phyloP scores from a whole-genome alignment of 768 basidiomycete species.

The Cyathus striatus region DNA sequence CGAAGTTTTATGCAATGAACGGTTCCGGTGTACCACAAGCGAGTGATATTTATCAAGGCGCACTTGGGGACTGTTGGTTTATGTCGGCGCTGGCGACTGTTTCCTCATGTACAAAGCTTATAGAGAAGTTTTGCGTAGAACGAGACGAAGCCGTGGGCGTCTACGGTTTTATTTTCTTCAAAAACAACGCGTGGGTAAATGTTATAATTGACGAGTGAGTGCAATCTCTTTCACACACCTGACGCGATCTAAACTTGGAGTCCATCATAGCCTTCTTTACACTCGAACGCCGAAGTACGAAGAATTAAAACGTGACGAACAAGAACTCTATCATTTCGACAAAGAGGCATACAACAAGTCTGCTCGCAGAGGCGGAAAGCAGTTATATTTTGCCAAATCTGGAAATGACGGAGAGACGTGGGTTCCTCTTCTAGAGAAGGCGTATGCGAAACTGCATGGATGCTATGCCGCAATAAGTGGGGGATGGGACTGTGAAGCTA shows the following conservation, averaged over 20 bases:
- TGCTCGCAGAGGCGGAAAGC: constrained; percentile 41
- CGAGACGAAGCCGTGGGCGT: constrained; percentile 48
- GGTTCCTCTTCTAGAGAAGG: constrained; percentile 55
- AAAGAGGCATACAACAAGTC: constrained; percentile 38
- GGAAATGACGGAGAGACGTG: constrained; percentile 46
- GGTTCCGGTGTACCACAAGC: constrained; percentile 10
- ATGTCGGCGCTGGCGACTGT: constrained; percentile 34
- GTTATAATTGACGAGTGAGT: constrained; percentile 56
- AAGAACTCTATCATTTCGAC: constrained; percentile 44
- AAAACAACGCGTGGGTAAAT: constrained; percentile 45
- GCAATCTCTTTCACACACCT: too few species aligned
- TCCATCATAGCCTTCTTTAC: constrained; percentile 35
- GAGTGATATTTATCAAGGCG: constrained; percentile 46
- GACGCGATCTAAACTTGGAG: background rate
- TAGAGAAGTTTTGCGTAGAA: constrained; percentile 38
- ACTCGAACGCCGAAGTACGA: constrained; percentile 49
- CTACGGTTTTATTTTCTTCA: constrained; percentile 56
- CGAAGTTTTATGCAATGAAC: background rate
- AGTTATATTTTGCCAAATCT: constrained; percentile 44
- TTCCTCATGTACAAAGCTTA: constrained; percentile 28
- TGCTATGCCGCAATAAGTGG: constrained; percentile 38
- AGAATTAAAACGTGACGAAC: constrained; percentile 31
- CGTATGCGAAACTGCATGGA: constrained; percentile 53
- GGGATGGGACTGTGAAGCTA: constrained; percentile 42
- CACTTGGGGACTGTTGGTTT: constrained; percentile 42